phyloP scores from a whole-genome alignment of 257 asterid species.

The Solanum medicagineum region DNA sequence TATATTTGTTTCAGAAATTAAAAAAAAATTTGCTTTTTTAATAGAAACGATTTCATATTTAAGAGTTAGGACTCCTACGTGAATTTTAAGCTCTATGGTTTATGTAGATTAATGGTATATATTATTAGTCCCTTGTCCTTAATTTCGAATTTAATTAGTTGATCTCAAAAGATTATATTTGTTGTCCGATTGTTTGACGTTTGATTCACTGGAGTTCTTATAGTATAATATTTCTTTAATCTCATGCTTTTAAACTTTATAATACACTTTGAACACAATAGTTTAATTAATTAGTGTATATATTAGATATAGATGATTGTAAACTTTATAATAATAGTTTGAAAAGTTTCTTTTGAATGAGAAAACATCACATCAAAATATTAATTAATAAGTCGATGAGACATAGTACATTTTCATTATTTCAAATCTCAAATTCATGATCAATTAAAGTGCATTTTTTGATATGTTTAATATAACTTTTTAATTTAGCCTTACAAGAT shows the following conservation, averaged over 20 bases:
- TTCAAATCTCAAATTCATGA: background rate
- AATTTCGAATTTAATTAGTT: background rate
- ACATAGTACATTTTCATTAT: background rate
- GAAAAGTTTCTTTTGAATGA: background rate
- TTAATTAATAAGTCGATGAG: background rate
- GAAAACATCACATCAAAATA: background rate
- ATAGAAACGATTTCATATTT: no score
- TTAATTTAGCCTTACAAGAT: no score
- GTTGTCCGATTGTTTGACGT: background rate
- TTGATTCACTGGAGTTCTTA: background rate
- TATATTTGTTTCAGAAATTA: no score
- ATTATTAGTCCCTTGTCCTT: background rate
- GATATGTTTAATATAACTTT: no score
- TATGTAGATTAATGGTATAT: background rate
- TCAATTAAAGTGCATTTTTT: background rate
- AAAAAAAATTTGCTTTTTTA: no score
- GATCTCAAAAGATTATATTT: background rate
- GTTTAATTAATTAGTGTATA: background rate
- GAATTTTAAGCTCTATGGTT: background rate
- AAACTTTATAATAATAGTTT: background rate
- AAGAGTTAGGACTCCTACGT: background rate
- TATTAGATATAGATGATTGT: background rate
- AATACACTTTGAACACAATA: background rate
- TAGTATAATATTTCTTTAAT: background rate
- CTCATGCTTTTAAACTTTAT: background rate